These are phyloP conservation scores for Alternaria angustiovoidea DNA, from an alignment of 2,329 filamentous ascomycete genomes.

Conservation along the genomic window DNA sequence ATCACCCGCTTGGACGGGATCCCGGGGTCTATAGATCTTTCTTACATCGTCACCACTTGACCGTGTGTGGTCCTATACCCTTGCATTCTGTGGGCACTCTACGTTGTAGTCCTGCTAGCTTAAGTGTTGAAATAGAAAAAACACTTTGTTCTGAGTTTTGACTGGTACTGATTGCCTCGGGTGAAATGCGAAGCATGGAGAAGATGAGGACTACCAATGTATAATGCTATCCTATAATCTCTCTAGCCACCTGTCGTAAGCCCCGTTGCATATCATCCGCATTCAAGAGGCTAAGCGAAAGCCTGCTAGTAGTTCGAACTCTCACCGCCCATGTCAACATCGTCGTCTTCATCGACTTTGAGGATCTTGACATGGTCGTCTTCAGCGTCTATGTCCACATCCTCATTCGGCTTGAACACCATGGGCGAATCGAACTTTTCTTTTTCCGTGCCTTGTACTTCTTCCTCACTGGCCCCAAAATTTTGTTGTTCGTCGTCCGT, in stretches of 20 bases:
- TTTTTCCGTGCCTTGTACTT: background rate
- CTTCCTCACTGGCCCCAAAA: background rate
- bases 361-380: background rate
- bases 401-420: background rate
- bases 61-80: constrained; percentile 18
- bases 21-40: constrained; percentile 19
- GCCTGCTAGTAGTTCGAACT: background rate
- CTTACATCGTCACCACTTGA: constrained; percentile 5
- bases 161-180: background rate
- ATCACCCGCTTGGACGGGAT: background rate
- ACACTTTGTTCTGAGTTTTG: background rate
- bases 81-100: constrained; percentile 15
- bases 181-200: background rate
- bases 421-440: background rate
- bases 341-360: background rate
- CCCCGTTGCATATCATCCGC: background rate
- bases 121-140: background rate
- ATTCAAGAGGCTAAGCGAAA: background rate
- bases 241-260: background rate
- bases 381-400: background rate
- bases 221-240: background rate
- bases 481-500: background rate
- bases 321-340: background rate
- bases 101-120: constrained; percentile 1
- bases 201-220: background rate